Base-by-base conservation (phyloP, 2,329 filamentous ascomycete genomes). In the Alternaria sp. region DNA sequence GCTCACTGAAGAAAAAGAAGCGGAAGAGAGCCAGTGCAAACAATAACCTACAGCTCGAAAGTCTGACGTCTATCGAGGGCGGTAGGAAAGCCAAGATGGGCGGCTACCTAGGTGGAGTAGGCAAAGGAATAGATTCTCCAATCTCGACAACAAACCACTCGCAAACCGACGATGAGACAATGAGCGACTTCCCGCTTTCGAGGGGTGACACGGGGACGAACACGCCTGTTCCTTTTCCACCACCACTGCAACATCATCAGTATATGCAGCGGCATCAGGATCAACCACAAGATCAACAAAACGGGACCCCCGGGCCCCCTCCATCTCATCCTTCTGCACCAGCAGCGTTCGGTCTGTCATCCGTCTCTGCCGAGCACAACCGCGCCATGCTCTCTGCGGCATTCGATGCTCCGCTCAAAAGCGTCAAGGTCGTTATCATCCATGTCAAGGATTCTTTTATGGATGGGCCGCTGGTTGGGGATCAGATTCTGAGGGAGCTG, bases 381-480 rank as follows among this genome's bases (percentile, higher is more conserved):
- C 72, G 71, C 18, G 76, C 72, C 12, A 30, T 78, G 46, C 63
- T 77, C 0, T 61, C 70, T 0, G 73, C 77, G 5, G 72, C 71
- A 3, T 73, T 77, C 25, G 63, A 73, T 49, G 44, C 74, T 53
- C 89, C 89, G 7, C 84, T 99, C 5, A 83, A 85, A 56, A 94
- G 93, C 0, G 77, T 98, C 26, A 91, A 89, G 66, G 84, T 99
- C 2, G 89, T 97, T 54, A 88, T 98, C 59, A 98, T 98, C 41
- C 96, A 99, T 76, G 88, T 98, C 74, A 99, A 99, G 78, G 95
- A 98, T 68, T 90, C 87, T 21, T 82, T 97, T 59, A 84, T 85
- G 9, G 94, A 97, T 75, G 92, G 89, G 0, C 87, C 88, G 25
- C 78, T 82, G 51, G 88, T 86, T 2, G 87, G 84, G 37, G 88